These are phyloP conservation scores for Edaphochlamys debaryana DNA, from an alignment of 139 green algal species.

Conservation along the genomic window DNA sequence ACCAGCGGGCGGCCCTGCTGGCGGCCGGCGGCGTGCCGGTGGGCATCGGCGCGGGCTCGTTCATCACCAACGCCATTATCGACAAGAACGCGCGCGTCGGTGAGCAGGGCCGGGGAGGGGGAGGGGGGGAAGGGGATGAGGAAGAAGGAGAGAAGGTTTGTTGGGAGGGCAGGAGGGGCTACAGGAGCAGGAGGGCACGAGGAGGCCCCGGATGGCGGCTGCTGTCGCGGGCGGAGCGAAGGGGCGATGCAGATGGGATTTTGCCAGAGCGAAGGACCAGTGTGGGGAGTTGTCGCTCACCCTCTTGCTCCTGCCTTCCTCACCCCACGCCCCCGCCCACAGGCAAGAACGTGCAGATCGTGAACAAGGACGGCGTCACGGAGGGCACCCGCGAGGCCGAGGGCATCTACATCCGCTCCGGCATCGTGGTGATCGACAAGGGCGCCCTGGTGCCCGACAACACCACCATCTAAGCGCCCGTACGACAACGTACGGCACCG, in stretches of 20 bases:
- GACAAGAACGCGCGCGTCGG: slow-evolving; percentile 99
- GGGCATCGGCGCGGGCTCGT: slow-evolving; percentile 84
- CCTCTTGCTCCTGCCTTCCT: too few relatives aligned
- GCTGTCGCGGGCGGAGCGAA: too few relatives aligned
- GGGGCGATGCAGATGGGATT: too few relatives aligned
- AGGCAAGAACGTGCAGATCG: slow-evolving; percentile 63
- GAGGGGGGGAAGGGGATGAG: too few relatives aligned
- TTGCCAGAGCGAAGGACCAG: too few relatives aligned
- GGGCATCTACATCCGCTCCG: slow-evolving; percentile 95
- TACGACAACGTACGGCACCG: too few relatives aligned
- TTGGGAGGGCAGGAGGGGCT: not conserved
- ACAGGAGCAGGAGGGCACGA: not conserved
- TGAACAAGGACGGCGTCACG: slow-evolving; percentile 80
- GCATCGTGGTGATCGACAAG: slow-evolving; percentile 94
- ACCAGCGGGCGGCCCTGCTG: slow-evolving; percentile 72
- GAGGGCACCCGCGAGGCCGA: slow-evolving; percentile 88
- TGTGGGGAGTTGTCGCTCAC: too few relatives aligned
- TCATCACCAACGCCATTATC: slow-evolving; percentile 95
- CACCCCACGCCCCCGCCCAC: too few relatives aligned
- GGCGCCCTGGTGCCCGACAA: slow-evolving; percentile 84
- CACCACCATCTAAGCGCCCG: slow-evolving; percentile 85
- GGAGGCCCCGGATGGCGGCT: too few relatives aligned
- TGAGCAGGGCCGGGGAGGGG: too few relatives aligned
- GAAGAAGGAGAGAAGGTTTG: too few relatives aligned
- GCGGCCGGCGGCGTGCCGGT: slow-evolving; percentile 86